These are phyloP conservation scores for Pythium folliculosum DNA, from an alignment of 352 stramenopile species.

Conservation along the genomic window DNA sequence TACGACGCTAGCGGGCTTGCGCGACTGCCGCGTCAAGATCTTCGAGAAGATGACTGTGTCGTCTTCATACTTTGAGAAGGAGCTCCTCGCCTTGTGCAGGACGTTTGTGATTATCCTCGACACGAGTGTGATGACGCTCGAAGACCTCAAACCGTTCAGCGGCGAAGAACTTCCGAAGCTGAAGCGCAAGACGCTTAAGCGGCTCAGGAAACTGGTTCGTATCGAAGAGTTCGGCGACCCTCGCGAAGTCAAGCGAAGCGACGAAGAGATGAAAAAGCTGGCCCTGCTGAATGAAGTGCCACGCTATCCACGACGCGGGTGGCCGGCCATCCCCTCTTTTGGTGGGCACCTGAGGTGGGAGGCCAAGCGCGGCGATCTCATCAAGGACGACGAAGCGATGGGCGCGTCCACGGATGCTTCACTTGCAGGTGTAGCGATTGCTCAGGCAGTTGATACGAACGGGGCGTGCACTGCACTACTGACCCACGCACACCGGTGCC, in stretches of 20 bases:
- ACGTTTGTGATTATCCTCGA: constrained; percentile 56
- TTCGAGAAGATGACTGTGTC: constrained; percentile 34
- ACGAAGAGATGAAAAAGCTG: constrained; percentile 52
- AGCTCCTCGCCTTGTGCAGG: constrained; percentile 48
- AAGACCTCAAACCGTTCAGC: constrained; percentile 54
- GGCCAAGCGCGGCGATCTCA: constrained; percentile 15
- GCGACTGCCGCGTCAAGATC: constrained; percentile 33
- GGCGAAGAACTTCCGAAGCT: constrained; percentile 44
- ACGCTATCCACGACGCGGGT: constrained; percentile 55
- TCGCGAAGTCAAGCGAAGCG: constrained; percentile 48
- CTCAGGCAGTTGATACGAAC: constrained; percentile 25
- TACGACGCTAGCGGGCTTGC: constrained; percentile 34
- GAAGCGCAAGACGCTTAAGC: constrained; percentile 78
- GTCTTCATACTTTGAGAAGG: constrained; percentile 48
- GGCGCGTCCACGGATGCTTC: not conserved
- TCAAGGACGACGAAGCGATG: constrained; percentile 30
- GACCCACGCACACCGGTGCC: constrained; percentile 57
- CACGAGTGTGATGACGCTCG: constrained; percentile 56
- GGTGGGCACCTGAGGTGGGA: constrained; percentile 31
- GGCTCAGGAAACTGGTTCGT: constrained; percentile 59
- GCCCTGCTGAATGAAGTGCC: constrained; percentile 42
- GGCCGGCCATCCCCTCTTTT: constrained; percentile 49
- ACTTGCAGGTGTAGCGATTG: constrained; percentile 23
- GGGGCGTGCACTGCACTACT: constrained; percentile 49
- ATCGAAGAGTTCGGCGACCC: constrained; percentile 57